phyloP scores from a whole-genome alignment of 1,284 basidiomycete genomes.

The Apiotrichum montevideense region DNA sequence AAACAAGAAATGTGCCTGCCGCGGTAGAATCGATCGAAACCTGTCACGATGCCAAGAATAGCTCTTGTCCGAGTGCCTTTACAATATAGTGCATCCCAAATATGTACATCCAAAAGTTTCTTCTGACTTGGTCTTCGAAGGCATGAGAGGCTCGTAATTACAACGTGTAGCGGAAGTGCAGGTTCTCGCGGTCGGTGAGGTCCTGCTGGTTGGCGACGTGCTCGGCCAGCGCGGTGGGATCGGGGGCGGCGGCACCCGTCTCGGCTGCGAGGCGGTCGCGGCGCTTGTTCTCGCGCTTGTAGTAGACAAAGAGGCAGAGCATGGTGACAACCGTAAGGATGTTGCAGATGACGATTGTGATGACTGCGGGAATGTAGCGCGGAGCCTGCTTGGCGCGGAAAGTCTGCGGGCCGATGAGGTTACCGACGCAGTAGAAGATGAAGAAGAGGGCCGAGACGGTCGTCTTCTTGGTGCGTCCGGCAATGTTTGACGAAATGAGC shows the following conservation, averaged over 20 bases:
- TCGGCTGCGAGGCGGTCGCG: background rate
- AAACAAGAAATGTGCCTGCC: no score
- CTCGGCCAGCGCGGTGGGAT: background rate
- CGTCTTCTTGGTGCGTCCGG: conserved; percentile 24
- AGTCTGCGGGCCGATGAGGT: conserved; percentile 13
- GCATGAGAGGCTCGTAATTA: background rate
- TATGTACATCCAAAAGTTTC: no score
- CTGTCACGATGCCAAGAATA: no score
- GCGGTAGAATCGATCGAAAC: no score
- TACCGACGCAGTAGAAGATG: conserved; percentile 6
- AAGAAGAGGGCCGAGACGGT: conserved; percentile 15
- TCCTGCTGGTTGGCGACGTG: conserved; percentile 47
- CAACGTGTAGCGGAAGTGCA: background rate
- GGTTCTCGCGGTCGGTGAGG: conserved; percentile 8
- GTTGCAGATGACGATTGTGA: conserved; percentile 1
- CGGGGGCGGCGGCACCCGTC: background rate
- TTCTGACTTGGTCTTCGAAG: no score
- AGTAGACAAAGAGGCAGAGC: background rate
- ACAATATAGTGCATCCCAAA: no score
- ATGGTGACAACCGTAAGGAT: background rate
- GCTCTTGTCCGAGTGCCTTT: no score
- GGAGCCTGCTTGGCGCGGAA: conserved; percentile 9
- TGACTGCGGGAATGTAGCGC: conserved; percentile 1
- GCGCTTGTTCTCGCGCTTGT: background rate
- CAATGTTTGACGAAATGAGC: conserved; percentile 9